These are phyloP conservation scores for Haematococcus lacustris DNA, from an alignment of 139 green algal genomes.

Conservation along the genomic window DNA sequence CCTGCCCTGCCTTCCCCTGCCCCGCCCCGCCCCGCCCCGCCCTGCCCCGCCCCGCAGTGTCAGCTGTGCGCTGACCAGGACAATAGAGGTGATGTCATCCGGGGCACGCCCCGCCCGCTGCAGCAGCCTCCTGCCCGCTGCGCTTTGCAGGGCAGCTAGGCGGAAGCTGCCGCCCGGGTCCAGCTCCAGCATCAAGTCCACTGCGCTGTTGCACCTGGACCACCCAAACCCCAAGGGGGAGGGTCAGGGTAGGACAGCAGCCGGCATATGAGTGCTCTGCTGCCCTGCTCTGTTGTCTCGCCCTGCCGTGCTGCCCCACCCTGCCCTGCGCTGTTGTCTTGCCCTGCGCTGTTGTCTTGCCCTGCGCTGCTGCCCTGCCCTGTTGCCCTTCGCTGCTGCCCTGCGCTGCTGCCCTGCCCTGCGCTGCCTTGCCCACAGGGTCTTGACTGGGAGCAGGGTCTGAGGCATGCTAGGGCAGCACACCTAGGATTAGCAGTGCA, in stretches of 20 bases:
- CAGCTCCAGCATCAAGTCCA: slow-evolving; percentile 71
- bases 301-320: not conserved
- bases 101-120: slow-evolving; percentile 45
- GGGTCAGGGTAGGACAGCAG: not conserved
- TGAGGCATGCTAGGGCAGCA: too few species aligned
- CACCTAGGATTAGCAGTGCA: too few species aligned
- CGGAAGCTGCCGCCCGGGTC: slow-evolving; percentile 49
- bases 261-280: too few species aligned
- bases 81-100: slow-evolving; percentile 81
- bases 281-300: too few species aligned
- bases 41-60: not conserved
- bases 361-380: not conserved
- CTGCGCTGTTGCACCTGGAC: slow-evolving; percentile 67
- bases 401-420: too few species aligned
- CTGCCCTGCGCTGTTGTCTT: too few species aligned
- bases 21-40: too few species aligned
- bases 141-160: slow-evolving; percentile 71
- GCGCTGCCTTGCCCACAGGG: too few species aligned
- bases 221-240: not conserved
- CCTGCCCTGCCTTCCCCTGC: too few species aligned
- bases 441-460: too few species aligned
- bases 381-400: too few species aligned
- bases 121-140: slow-evolving; percentile 53
- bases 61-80: slow-evolving; percentile 42
- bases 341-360: too few species aligned